Conservation (phyloP, 129 eudicot genomes). For the Lonicera japonica region DNA sequence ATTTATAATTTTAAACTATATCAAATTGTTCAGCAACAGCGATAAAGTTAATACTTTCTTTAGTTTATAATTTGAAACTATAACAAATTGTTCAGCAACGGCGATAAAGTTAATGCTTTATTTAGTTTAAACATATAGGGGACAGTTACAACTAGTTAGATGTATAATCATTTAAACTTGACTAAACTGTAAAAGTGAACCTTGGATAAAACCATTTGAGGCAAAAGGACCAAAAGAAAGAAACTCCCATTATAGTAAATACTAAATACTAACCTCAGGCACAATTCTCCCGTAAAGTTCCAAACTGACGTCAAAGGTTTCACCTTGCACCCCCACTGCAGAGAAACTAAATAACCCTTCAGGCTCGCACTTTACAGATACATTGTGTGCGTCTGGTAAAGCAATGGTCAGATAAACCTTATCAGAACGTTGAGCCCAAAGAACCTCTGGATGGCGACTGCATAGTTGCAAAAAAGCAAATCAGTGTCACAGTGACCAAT, state of each 20-base stretch:
- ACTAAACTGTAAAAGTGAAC: not conserved
- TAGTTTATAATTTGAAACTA: too few species aligned
- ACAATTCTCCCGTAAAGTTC: constrained; percentile 55
- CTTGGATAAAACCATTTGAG: not conserved
- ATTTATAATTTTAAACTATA: too few species aligned
- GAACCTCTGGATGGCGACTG: constrained; percentile 77
- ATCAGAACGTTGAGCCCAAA: constrained; percentile 91
- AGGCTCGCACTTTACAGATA: constrained; percentile 60
- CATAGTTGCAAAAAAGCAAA: constrained; percentile 13
- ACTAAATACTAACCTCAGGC: constrained; percentile 52
- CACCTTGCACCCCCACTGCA: constrained; percentile 57
- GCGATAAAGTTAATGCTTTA: too few species aligned
- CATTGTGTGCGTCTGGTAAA: constrained; percentile 64
- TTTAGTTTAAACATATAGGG: not conserved
- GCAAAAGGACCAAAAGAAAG: not conserved
- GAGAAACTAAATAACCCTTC: constrained; percentile 63
- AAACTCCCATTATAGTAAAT: not conserved
- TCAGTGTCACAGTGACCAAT: constrained; percentile 9
- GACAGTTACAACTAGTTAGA: not conserved
- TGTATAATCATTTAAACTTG: not conserved
- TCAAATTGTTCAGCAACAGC: too few species aligned
- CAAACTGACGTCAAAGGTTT: constrained; percentile 42
- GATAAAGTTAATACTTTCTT: too few species aligned
- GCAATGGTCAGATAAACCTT: constrained; percentile 72
- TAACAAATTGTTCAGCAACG: too few species aligned